Conservation (phyloP, 176 grass and related monocot genomes). For the Echinochloa phyllopogon region DNA sequence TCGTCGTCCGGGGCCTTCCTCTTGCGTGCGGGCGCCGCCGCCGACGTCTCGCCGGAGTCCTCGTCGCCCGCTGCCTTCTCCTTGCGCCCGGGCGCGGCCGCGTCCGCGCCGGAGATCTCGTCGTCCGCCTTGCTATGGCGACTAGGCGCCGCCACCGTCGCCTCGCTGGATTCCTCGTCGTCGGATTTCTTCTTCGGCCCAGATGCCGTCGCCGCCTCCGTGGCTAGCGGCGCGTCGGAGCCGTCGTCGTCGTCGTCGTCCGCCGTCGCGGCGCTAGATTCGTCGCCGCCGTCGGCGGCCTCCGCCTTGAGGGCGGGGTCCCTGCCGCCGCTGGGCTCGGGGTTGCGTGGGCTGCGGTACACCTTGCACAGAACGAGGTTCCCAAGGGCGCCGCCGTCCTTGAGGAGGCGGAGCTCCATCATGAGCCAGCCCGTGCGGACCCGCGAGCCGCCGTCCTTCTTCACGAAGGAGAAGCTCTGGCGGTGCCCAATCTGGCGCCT, state of each 20-base stretch:
- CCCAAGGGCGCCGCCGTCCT: background rate
- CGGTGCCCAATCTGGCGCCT: constrained; percentile 34
- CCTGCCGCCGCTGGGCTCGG: background rate
- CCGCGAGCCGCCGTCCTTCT: constrained; percentile 8
- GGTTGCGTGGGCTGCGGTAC: constrained; percentile 40
- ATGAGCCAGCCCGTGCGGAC: constrained; percentile 50
- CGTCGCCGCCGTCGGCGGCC: background rate
- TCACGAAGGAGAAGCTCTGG: constrained; percentile 55
- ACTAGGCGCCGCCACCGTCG: background rate
- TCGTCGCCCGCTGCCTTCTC: background rate
- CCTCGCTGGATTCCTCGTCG: constrained; percentile 14
- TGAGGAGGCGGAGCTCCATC: constrained; percentile 49
- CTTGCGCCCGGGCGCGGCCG: background rate
- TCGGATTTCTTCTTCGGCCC: background rate
- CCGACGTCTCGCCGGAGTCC: background rate
- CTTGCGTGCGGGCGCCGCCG: background rate
- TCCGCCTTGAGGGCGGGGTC: background rate
- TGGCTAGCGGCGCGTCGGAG: background rate
- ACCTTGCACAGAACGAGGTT: constrained; percentile 33
- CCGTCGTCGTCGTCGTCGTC: background rate
- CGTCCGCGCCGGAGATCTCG: background rate
- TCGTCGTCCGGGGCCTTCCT: constrained; percentile 18
- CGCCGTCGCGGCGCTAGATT: background rate
- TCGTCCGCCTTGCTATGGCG: background rate
- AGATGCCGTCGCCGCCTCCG: background rate